Evolutionary conservation across 108 stramenopile genomes (phyloP), one percentile per base, ranked within the genome.

Genomic region (Fistulifera solaris): DNA sequence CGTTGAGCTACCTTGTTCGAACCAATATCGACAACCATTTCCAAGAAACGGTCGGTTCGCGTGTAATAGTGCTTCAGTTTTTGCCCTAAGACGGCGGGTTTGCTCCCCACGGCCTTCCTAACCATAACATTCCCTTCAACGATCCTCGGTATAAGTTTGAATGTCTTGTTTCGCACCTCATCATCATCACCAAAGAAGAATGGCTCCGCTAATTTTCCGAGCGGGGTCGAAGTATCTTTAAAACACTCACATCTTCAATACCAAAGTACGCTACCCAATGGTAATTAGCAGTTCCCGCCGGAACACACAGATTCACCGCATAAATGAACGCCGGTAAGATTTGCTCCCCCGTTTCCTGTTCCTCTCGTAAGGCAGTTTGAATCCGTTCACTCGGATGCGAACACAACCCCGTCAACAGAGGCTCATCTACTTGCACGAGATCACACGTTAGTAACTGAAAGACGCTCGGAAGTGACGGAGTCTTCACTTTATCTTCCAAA

Each of bases 101-200:
- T 92, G 39, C 68, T 66, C 7, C 94, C 94, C n/a, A 94, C 93
- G 21, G 93, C 91, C 53, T 77, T 77, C 39, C 81, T 58, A 0
- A 97, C 91, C 8, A 94, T 75, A 67, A 87, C 94, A 67, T 94
- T 97, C 11, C 90, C 94, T 48, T 97, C 87, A 27, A 85, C 80
- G 25, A 97, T 82, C 40, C 76, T 70, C 13, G 95, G 95, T 50
- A 94, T 94, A 43, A 96, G 65, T 73, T 96, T 96, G 70, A 96
- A 92, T 8, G 85, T 79, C 42, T 74, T 62, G 59, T 86, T 73
- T 17, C 92, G 74, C 48, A 77, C 83, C 12, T 58, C 61, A 62
- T 90, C 80, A 28, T 67, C 61, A 27, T 75, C 73, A 8, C 78
- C 84, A 69, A 83, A 85, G 40, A 89, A 76, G 54, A 85, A 85